Evolutionary conservation across 2,329 filamentous ascomycete genomes (phyloP), one percentile per base, ranked within the genome.

Genomic region (Cercospora beticola): DNA sequence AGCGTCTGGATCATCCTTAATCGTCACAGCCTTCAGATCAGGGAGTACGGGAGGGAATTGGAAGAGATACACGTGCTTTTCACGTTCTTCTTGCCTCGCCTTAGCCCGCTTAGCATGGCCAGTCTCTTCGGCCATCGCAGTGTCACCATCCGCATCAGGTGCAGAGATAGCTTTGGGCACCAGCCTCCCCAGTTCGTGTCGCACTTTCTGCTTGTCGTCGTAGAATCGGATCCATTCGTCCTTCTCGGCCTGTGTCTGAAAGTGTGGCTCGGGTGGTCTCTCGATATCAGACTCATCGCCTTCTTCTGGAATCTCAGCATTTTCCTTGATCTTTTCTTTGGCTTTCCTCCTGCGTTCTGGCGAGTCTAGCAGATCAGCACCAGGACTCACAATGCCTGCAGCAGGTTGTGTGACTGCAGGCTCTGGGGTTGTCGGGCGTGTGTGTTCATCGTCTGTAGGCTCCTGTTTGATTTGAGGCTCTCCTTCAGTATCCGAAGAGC

Each of bases 31-130:
- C 40, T 81, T 73, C 26, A 90, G 82, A 68, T 86, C 85, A 5
- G 88, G 88, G 4, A 89, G 85, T 67, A 88, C 82, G 0, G 88
- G 87, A 12, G 88, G 88, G 73, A 90, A 85, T 76, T 90, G 88
- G 76, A 90, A 86, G 62, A 89, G 81, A 76, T 89, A 89, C 64
- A 88, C 82, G 67, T 85, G 84, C 64, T 88, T 85, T 40, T 85
- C 79, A 18, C 83, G 81, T 52, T 81, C 80, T 62, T 80, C 83
- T 33, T 77, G 71, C 63, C 72, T 65, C 23, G 61, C 62, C 49
- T 70, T 71, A 36, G 71, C 68, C 23, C 23, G 60, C 57, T 70
- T 60, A 14, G 64, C n/a, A 56, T 68, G 46, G 10, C 69, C 66
- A 7, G 70, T 74, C 46, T 71, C 74, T 28, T 76, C 77, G 10